Evolutionary conservation across 2,329 filamentous ascomycete species (phyloP).

Genomic region (Penicillium sp.): DNA sequence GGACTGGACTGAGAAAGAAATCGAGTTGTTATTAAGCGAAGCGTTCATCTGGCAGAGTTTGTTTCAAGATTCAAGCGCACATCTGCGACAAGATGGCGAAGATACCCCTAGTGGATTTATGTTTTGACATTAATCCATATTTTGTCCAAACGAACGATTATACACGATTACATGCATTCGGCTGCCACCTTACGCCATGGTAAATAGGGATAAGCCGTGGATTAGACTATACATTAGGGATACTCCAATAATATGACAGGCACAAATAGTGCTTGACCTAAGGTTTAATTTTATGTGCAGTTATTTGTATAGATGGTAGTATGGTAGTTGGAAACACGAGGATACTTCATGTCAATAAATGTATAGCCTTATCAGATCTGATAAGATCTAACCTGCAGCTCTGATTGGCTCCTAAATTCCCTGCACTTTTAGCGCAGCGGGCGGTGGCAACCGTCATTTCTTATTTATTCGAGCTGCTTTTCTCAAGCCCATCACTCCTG

Average conservation of each 20-base stretch:
- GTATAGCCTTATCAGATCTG: conserved; percentile 5
- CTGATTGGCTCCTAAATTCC: not conserved
- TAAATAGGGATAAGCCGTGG: no score
- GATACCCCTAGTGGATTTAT: conserved; percentile 17
- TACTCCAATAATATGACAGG: not conserved
- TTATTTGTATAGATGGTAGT: no score
- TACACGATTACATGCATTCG: not conserved
- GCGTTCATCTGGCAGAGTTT: conserved; percentile 98
- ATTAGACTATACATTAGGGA: not conserved
- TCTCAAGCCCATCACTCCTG: not conserved
- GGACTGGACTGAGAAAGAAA: conserved; percentile 96
- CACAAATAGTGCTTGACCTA: no score
- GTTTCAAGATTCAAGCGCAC: conserved; percentile 90
- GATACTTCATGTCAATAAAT: no score
- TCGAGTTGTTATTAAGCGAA: conserved; percentile 90
- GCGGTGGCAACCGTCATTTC: conserved; percentile 5
- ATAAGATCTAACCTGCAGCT: conserved; percentile 2
- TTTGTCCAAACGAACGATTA: not conserved
- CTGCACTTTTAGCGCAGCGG: not conserved
- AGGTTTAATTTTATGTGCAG: no score
- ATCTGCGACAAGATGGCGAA: conserved; percentile 54
- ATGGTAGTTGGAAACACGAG: no score
- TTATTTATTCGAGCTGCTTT: not conserved
- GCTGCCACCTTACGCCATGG: not conserved
- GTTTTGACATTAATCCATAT: not conserved